These are phyloP conservation scores for Trichoderma koningii DNA, from an alignment of 2,329 filamentous ascomycete species.

Conservation along the genomic window DNA sequence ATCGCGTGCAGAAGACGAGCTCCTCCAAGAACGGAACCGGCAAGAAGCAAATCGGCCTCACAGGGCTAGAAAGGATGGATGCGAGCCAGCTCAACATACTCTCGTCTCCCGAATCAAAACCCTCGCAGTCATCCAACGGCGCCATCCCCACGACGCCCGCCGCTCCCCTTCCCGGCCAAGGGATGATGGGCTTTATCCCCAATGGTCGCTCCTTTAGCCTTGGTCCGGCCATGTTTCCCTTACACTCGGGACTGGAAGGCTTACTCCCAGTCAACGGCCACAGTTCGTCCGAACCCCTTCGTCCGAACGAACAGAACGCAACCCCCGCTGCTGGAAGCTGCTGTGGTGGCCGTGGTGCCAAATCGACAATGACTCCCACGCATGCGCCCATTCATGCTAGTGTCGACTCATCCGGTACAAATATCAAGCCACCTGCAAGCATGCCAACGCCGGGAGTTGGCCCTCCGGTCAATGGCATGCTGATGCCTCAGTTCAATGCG, in stretches of 20 bases:
- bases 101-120: conserved; percentile 37
- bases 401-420: conserved; percentile 33
- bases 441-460: conserved; percentile 30
- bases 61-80: conserved; percentile 55
- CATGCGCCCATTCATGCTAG: conserved; percentile 8
- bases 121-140: conserved; percentile 33
- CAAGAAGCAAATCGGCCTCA: conserved; percentile 54
- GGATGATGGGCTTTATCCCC: conserved; percentile 36
- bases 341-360: conserved; percentile 30
- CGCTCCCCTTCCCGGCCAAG: conserved; percentile 34
- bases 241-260: conserved; percentile 38
- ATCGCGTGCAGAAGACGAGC: conserved; percentile 50
- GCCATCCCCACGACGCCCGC: conserved; percentile 30
- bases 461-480: conserved; percentile 35
- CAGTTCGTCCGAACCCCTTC: conserved; percentile 27
- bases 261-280: conserved; percentile 32
- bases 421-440: conserved; percentile 31
- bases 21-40: conserved; percentile 40
- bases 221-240: conserved; percentile 37
- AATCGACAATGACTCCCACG: conserved; percentile 6
- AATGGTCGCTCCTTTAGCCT: conserved; percentile 33
- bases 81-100: conserved; percentile 54
- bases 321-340: conserved; percentile 28
- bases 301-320: conserved; percentile 30
- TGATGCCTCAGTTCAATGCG: conserved; percentile 43